Base-by-base conservation (phyloP, 768 basidiomycete species). In the Boletus sp. region DNA sequence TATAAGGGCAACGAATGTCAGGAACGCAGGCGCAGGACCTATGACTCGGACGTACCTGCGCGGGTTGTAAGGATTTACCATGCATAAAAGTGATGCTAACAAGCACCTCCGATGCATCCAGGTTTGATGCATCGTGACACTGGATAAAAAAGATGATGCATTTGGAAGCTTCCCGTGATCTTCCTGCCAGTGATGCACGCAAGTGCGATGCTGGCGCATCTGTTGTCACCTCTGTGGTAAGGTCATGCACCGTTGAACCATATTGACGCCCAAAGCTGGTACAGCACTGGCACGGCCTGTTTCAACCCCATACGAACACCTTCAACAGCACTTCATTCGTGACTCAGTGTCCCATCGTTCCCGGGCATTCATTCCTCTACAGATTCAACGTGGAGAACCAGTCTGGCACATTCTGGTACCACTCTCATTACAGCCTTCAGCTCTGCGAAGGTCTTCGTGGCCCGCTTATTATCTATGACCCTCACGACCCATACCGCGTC, bases 361-460 rank as follows among this genome's bases (percentile, higher is more conserved):
- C 80, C 0, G 75, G 72, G 4, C 36, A 74, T 35, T 75, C 76
- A 0, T 77, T 73, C 67, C 59, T 68, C 50, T 78, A 82, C 51
- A 67, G 75, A 28, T 77, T 75, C 59, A 41, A 48, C 8, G 58
- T 64, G 17, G 47, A 52, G 12, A 53, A 56, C 50, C 74, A 75
- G 55, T 48, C 71, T 24, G 70, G 69, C 47, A 78, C 75, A 37
- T 83, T 75, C 57, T 83, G 81, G 80, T 80, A 76, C 63, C 78
- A 66, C 58, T 78, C 77, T 15, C 80, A 81, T 54, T 67, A 73
- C 70, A 75, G 72, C 7, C 75, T 75, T 1, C 82, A 83, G 59
- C 83, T 82, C 53, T 84, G 83, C 50, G 83, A 84, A 52, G 83
- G 82, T 0, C 71, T 84, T 28, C 67, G 83, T 42, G 82, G 82